phyloP scores from a whole-genome alignment of 352 stramenopile genomes.

The Phytophthora niederhauseri region DNA sequence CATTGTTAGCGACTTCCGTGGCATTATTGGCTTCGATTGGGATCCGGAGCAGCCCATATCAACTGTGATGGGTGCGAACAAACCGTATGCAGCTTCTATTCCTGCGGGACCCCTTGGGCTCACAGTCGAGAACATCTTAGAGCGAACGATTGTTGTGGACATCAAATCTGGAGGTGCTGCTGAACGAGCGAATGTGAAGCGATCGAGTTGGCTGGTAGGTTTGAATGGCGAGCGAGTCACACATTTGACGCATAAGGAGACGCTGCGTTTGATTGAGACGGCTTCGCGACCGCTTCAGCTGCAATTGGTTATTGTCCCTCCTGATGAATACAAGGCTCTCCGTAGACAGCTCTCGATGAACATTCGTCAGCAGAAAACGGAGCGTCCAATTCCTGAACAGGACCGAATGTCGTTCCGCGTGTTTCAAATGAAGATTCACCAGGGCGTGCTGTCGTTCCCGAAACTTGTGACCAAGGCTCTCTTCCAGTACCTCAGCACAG shows the following conservation, averaged over 20 bases:
- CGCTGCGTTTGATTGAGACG: slow-evolving; percentile 84
- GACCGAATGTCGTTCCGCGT: slow-evolving; percentile 88
- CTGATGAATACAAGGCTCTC: slow-evolving; percentile 72
- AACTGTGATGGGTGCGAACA: slow-evolving; percentile 53
- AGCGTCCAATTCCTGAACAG: slow-evolving; percentile 82
- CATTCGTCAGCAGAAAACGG: slow-evolving; percentile 85
- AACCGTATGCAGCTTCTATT: slow-evolving; percentile 72
- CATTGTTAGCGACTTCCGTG: slow-evolving; percentile 80
- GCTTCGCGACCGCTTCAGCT: slow-evolving; percentile 72
- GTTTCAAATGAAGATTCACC: slow-evolving; percentile 87
- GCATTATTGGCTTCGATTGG: slow-evolving; percentile 75
- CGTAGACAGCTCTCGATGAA: slow-evolving; percentile 85
- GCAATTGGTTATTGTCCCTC: slow-evolving; percentile 72
- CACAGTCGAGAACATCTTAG: slow-evolving; percentile 90
- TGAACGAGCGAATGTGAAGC: slow-evolving; percentile 76
- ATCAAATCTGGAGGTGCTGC: slow-evolving; percentile 85
- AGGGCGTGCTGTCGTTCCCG: slow-evolving; percentile 75
- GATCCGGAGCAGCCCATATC: slow-evolving; percentile 52
- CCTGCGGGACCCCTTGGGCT: slow-evolving; percentile 81
- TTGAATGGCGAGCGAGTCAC: slow-evolving; percentile 82
- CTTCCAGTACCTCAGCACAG: slow-evolving; percentile 80
- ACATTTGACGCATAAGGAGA: slow-evolving; percentile 87
- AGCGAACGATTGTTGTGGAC: slow-evolving; percentile 89
- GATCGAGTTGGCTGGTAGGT: slow-evolving; percentile 84
- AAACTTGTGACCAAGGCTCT: slow-evolving; percentile 64